Base-by-base conservation (phyloP, 2,329 filamentous ascomycete species). In the Hypoxylon sp. region DNA sequence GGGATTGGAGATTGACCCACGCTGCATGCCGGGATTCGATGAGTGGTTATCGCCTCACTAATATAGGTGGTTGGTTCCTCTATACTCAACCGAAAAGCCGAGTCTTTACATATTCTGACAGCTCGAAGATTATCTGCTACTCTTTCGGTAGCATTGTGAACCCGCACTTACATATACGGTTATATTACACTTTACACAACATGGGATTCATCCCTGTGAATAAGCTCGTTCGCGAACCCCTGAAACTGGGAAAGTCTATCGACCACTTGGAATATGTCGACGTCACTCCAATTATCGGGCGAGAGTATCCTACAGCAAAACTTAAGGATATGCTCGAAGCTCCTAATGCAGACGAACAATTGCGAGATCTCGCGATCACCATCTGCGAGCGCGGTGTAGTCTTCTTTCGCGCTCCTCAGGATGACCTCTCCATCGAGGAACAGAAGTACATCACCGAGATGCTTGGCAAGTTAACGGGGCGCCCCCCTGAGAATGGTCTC, bases 311-410 rank as follows among this genome's bases (percentile, higher is more conserved):
- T 32, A 71, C 68, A 1, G 73, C 72, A 22, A 73, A 70, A 44
- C 68, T 75, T 56, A 74, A 73, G 65, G 72, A 73, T 17, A 72
- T 76, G n/a, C 72, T 75, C 4, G 34, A 69, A 15, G 72, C 74
- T 7, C 67, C 70, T 11, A 73, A 75, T 51, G 68, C 69, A 1
- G 71, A 76, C 6, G 71, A 75, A 47, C 73, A 76, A 57, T 56
- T 76, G 44, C 72, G 74, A 32, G 75, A 76, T 47, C 70, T 76
- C 19, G 75, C 73, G n/a, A 75, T 76, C 32, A 76, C 72, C 7
- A 75, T 76, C 62, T 74, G 73, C 56, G 73, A 76, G 63, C 73
- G 74, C 1, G 75, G 74, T 5, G 75, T 76, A 13, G 72, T 71
- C 47, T 75, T 76, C 62, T 75, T 76, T 65, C 68, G 72, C 17